Base-by-base conservation (phyloP, 108 stramenopile genomes). In the Nitzschia inconspicua region DNA sequence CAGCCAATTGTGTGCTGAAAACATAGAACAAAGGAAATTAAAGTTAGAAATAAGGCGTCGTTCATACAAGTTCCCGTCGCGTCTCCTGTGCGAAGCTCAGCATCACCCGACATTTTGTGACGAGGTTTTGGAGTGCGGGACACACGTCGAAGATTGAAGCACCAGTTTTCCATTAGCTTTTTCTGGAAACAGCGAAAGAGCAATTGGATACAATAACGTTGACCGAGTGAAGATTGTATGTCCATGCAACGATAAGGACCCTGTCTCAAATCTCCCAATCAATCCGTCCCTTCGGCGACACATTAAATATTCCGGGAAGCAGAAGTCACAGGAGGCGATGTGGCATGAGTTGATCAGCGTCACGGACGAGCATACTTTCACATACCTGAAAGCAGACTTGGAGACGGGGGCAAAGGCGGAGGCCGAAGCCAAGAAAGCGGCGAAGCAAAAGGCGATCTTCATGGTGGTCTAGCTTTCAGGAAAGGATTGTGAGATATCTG, bases 371-470 rank as follows among this genome's bases (percentile, higher is more conserved):
- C 37, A 39, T 35, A 7, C 39, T 22, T 16, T 55, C n/a, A 9
- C 79, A 56, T 57, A 80, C 79, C 73, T 66, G 66, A 80, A 80
- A 35, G 73, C 73, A 66, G 79, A 70, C 73, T 75, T 75, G 61
- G 69, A 52, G 39, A 66, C 61, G 31, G 79, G 79, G 35, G 66
- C 72, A 56, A 80, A 80, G 49, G 79, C 79, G 32, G 69, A 46
- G 48, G 79, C 79, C 60, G 79, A 75, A 36, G 79, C 79, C 36
- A 80, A 47, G 36, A 56, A 63, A 35, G 68, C 53, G 20, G 73
- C 69, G 40, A 80, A 27, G 51, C 68, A 69, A 50, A 75, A 62
- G 22, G 61, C 66, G 39, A 65, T 75, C 73, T 74, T 80, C 70
- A 71, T 75, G 40, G 37, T 66, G 36, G 16, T 20, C 19, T 54